phyloP scores from a whole-genome alignment of 179 eudicot species.

The Nepenthes alata region DNA sequence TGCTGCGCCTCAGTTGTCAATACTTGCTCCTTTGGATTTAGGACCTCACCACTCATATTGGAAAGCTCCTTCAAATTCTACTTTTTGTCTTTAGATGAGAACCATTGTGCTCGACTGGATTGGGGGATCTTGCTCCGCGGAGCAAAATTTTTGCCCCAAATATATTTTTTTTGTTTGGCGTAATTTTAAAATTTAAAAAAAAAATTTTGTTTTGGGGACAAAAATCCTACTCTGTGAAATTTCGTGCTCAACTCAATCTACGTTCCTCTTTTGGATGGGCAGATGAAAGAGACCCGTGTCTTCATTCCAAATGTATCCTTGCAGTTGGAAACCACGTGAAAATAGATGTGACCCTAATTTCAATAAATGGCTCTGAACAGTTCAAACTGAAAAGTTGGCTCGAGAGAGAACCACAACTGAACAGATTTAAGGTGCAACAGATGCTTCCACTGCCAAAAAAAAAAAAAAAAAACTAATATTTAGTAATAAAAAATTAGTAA shows the following conservation, averaged over 20 bases:
- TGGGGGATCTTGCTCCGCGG: no score
- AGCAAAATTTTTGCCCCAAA: no score
- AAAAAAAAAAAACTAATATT: no score
- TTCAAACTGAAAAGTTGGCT: conserved; percentile 73
- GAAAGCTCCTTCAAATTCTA: conserved; percentile 73
- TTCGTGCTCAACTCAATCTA: conserved; percentile 38
- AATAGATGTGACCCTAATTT: conserved; percentile 34
- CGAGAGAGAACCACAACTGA: conserved; percentile 60
- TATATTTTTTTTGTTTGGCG: no score
- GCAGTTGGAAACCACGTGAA: conserved; percentile 51
- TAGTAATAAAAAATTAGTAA: no score
- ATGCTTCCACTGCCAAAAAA: no score
- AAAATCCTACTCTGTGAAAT: no score
- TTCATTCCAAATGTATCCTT: conserved; percentile 77
- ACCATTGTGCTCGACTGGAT: no score
- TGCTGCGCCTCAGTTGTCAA: conserved; percentile 71
- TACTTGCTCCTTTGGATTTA: conserved; percentile 71
- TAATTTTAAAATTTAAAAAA: no score
- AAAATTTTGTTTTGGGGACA: no score
- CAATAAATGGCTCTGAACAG: conserved; percentile 53
- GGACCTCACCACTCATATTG: conserved; percentile 61
- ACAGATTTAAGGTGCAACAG: conserved; percentile 67
- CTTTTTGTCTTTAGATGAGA: no score
- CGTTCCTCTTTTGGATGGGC: conserved; percentile 73
- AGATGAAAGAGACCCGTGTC: conserved; percentile 52